Base-by-base conservation (phyloP, 2,329 filamentous ascomycete species). In the Lizonia empirigonia region DNA sequence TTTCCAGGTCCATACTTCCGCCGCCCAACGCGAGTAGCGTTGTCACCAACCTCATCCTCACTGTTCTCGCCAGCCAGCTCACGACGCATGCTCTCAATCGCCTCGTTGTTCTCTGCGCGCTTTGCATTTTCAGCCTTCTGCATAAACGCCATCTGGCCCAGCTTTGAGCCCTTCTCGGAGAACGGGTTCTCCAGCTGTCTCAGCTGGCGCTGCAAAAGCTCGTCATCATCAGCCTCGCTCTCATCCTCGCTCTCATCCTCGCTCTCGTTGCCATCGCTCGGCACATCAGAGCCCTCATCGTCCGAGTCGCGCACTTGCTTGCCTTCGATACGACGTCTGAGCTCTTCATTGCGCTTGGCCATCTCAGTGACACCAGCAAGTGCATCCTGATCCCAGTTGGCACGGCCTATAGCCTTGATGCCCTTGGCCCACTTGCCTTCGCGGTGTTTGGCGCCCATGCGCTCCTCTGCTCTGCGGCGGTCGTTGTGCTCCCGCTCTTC, bases 91-190 rank as follows among this genome's bases (percentile, higher is more conserved):
- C 60, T 59, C 44, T 73, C 70, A 26, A 77, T 64, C 24, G 90
- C 83, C 48, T 89, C 88, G 63, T 96, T 90, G 61, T 97, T 97
- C 50, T 85, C 83, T 56, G 87, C 84, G 72, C 87, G 91, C 64
- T 85, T 85, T 29, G 85, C 81, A 22, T 87, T 88, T 66, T 97
- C 92, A 1, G 91, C 90, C 60, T 88, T 91, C 64, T 88, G 85
- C 94, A 99, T 97, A 71, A 99, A 99, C 55, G 90, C 90, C 87
- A 99, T 91, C 42, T 83, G 82, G 73, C 90, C 85, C 6, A 99
- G 77, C 62, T 85, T 87, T 12, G 87, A 86, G 29, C 65, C 55
- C 16, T 84, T 84, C 5, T 85, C 85, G 1, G 82, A 84, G 41
- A 69, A 71, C 33, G 84, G 85, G 48, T 74, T 72, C 24, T 70